phyloP scores from a whole-genome alignment of 139 green algal genomes.

The Chloropicon primus region DNA sequence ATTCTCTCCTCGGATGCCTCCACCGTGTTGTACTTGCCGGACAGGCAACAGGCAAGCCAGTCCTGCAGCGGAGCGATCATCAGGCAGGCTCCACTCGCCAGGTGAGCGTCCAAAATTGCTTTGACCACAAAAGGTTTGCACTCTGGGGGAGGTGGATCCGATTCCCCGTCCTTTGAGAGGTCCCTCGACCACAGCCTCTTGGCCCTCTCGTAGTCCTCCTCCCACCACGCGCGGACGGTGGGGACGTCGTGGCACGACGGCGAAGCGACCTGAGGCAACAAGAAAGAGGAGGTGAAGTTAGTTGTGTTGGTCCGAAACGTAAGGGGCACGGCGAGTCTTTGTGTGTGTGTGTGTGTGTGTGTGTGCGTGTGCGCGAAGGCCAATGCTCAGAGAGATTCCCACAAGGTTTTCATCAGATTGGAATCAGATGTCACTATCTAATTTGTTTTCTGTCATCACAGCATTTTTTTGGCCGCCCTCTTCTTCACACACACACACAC shows the following conservation, averaged over 20 bases:
- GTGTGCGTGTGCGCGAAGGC: no score
- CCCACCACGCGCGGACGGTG: constrained; percentile 69
- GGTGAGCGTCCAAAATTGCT: neutral
- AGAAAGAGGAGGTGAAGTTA: neutral
- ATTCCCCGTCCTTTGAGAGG: neutral
- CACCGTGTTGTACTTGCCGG: constrained; percentile 22
- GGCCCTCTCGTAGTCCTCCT: constrained; percentile 56
- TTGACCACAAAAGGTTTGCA: neutral
- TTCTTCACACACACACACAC: no score
- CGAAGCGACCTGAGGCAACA: constrained; percentile 40
- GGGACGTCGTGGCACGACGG: constrained; percentile 85
- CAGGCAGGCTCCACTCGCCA: neutral
- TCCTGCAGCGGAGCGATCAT: neutral
- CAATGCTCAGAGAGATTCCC: neutral
- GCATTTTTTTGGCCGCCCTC: neutral
- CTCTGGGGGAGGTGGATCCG: neutral
- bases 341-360: no score
- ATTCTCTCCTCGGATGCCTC: constrained; percentile 73
- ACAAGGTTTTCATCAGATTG: neutral
- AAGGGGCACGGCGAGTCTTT: no score
- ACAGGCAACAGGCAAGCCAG: neutral
- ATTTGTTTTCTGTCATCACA: neutral
- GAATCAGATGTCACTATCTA: neutral
- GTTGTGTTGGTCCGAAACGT: no score
- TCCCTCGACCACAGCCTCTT: constrained; percentile 48